Conservation (phyloP, 345 rosid genomes). For the Draba incana region DNA sequence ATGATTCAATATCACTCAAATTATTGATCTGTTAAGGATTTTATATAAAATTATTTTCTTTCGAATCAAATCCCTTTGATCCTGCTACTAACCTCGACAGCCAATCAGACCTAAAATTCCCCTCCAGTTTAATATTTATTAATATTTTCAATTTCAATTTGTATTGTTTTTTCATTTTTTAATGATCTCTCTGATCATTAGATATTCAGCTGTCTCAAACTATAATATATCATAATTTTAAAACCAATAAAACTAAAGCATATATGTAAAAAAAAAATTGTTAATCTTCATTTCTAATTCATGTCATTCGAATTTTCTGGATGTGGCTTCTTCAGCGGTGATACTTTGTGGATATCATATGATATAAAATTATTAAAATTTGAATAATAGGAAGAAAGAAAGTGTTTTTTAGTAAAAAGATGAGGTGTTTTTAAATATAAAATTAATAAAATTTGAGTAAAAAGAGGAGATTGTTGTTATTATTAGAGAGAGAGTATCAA, state of each 20-base stretch:
- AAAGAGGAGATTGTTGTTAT: no score
- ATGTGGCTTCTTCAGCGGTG: no score
- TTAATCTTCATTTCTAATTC: not conserved
- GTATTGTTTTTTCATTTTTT: not conserved
- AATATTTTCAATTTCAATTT: not conserved
- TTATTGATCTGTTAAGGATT: conserved; percentile 39
- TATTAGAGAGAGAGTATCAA: no score
- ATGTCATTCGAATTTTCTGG: not conserved
- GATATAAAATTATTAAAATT: no score
- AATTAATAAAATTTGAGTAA: no score
- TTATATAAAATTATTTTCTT: conserved; percentile 21
- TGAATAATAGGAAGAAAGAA: no score
- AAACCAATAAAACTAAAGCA: not conserved
- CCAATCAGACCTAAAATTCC: conserved; percentile 39
- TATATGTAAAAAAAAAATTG: not conserved
- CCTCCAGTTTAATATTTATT: conserved; percentile 13
- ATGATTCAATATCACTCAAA: conserved; percentile 32
- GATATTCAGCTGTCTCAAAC: not conserved
- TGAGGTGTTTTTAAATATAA: no score
- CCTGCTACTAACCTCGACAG: conserved; percentile 42
- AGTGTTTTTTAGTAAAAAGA: no score
- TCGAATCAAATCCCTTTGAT: conserved; percentile 46
- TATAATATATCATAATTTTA: not conserved
- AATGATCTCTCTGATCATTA: not conserved
- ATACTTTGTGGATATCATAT: no score